Base-by-base conservation (phyloP, 2,329 filamentous ascomycete genomes). In the Microdochium paspali region DNA sequence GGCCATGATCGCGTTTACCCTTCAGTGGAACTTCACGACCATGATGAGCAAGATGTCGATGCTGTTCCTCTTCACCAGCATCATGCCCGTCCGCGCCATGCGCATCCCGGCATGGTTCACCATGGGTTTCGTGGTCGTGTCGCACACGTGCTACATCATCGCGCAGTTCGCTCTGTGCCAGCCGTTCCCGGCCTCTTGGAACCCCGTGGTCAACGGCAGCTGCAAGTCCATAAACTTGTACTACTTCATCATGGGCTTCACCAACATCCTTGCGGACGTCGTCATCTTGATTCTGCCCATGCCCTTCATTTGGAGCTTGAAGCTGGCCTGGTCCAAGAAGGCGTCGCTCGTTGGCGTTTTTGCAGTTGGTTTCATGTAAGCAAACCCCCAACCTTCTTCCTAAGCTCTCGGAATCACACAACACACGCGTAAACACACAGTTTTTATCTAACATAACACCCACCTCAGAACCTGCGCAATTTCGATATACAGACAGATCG, bases 51-150 rank as follows among this genome's bases (percentile, higher is more conserved):
- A 51, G 35, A 30, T 51, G 1, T 49, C 49, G 3, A 46, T 51
- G 2, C 43, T 51, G 10, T 24, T 44, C 12, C 48, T 51, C 40
- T 51, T 47, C 45, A 35, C 39, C 9, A 47, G 39, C 2, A 47
- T 51, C 12, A 51, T 51, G 31, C 49, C 49, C 12, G 40, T 51
- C 13, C 45, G n/a, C 1, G 28, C 18, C 9, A 49, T 51, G 47
- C 43, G 24, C 12, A 18, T 49, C 3, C 25, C 45, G 5, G 49
- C 46, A 13, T 28, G 42, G n/a, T 21, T 42, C 3, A 21, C 46
- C 4, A 45, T 47, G 20, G 9, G 7, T 20, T 47, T 51, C 24
- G 23, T 51, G 7, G 31, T 47, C 3, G 1, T 45, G 3, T 46
- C 40, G 40, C 44, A 51, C 18, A n/a, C 42, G 10, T 30, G 28